Evolutionary conservation across 164 flowering plant species (phyloP).

Genomic region (Berberis vulgaris): DNA sequence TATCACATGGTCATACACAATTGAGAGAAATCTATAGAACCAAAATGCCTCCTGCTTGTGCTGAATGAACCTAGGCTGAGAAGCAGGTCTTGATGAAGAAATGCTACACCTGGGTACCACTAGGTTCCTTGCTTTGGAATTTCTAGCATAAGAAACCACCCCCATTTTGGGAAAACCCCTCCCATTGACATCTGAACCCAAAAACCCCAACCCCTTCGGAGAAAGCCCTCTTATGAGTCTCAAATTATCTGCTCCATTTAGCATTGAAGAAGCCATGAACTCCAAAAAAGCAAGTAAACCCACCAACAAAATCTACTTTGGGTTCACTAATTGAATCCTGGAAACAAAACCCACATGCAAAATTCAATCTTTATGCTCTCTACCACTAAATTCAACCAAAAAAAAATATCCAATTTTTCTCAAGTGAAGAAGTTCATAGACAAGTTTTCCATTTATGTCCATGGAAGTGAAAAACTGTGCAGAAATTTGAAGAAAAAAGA

Average conservation of each 20-base stretch:
- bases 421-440: no score
- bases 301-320: background rate
- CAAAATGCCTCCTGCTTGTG: conserved; percentile 71
- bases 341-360: no score
- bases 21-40: conserved; percentile 64
- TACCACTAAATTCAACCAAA: no score
- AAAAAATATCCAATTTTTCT: no score
- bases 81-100: conserved; percentile 46
- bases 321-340: no score
- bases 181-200: conserved; percentile 37
- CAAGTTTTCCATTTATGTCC: no score
- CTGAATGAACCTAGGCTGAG: conserved; percentile 61
- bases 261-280: conserved; percentile 56
- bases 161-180: conserved; percentile 23
- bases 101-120: conserved; percentile 29
- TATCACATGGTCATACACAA: conserved; percentile 59
- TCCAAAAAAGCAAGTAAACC: conserved; percentile 7
- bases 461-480: no score
- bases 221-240: conserved; percentile 20
- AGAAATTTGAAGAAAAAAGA: no score
- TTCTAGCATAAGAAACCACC: conserved; percentile 22
- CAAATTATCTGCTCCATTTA: conserved; percentile 48
- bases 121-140: conserved; percentile 10
- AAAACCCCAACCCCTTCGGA: conserved; percentile 35
- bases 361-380: no score